Conservation (phyloP, 768 basidiomycete genomes). For the Auriscalpium microsporum region DNA sequence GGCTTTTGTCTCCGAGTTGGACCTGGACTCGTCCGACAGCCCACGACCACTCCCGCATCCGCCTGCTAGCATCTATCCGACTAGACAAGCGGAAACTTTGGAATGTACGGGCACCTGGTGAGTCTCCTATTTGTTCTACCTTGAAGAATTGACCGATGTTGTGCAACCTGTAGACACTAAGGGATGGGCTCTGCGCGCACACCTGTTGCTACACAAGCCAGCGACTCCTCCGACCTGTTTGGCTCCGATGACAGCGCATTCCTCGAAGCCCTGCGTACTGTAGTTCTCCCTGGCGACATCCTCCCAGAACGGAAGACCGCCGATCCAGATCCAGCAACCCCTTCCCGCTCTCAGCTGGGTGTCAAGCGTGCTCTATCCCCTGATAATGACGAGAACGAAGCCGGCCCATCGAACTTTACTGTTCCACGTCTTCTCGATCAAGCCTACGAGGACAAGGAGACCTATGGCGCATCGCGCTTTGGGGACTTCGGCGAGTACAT, state of each 20-base stretch:
- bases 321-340: constrained; percentile 1
- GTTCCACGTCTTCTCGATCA: not conserved
- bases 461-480: constrained; percentile 74
- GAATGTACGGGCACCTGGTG: no score
- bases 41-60: no score
- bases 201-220: constrained; percentile 1
- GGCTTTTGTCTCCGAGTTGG: no score
- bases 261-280: constrained; percentile 37
- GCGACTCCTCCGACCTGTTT: constrained; percentile 45
- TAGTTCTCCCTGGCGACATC: constrained; percentile 42
- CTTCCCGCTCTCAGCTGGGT: constrained; percentile 4
- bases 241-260: constrained; percentile 47
- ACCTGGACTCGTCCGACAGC: no score
- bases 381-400: constrained; percentile 3
- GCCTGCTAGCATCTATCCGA: no score
- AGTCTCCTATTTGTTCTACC: no score
- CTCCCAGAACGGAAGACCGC: not conserved
- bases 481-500: constrained; percentile 86
- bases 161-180: no score
- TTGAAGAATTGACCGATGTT: no score
- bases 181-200: no score
- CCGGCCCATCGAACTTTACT: not conserved
- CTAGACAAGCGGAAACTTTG: no score
- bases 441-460: constrained; percentile 20
- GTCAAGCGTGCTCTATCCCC: constrained; percentile 8